phyloP scores from a whole-genome alignment of 495 filamentous ascomycete genomes.

The Neurospora cerealis region DNA sequence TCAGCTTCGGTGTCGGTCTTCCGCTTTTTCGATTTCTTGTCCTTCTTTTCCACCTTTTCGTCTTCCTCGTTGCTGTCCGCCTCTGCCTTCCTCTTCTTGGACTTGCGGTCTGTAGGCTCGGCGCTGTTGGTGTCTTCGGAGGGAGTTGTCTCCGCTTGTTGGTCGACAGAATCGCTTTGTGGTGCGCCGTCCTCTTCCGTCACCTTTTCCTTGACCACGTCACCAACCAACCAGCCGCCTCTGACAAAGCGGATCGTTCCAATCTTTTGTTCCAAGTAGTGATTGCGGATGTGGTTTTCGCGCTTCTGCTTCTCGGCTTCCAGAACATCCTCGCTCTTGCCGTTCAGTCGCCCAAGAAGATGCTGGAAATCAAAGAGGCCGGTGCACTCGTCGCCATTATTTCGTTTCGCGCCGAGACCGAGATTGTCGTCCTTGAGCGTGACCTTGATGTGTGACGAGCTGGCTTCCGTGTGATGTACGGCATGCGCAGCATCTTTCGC shows the following conservation, averaged over 20 bases:
- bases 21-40: conserved; percentile 31
- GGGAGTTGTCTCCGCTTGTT: conserved; percentile 14
- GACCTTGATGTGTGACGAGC: conserved; percentile 67
- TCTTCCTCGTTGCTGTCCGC: conserved; percentile 16
- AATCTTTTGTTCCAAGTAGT: conserved; percentile 59
- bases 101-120: conserved; percentile 24
- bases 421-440: conserved; percentile 79
- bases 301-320: conserved; percentile 52
- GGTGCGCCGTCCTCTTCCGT: neutral
- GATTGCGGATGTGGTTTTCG: conserved; percentile 52
- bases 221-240: conserved; percentile 68
- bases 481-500: conserved; percentile 61
- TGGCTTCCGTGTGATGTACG: conserved; percentile 63
- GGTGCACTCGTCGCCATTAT: conserved; percentile 61
- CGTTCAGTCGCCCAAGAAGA: conserved; percentile 80
- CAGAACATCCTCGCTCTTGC: conserved; percentile 61
- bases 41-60: conserved; percentile 27
- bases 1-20: conserved; percentile 23
- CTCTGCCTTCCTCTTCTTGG: conserved; percentile 34
- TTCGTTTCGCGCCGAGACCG: conserved; percentile 69
- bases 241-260: conserved; percentile 70
- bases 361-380: conserved; percentile 77
- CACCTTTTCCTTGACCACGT: conserved; percentile 23
- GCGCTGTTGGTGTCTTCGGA: conserved; percentile 13
- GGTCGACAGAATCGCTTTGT: neutral